phyloP scores from a whole-genome alignment of 176 grass and related monocot genomes.

The Stipa capillata region DNA sequence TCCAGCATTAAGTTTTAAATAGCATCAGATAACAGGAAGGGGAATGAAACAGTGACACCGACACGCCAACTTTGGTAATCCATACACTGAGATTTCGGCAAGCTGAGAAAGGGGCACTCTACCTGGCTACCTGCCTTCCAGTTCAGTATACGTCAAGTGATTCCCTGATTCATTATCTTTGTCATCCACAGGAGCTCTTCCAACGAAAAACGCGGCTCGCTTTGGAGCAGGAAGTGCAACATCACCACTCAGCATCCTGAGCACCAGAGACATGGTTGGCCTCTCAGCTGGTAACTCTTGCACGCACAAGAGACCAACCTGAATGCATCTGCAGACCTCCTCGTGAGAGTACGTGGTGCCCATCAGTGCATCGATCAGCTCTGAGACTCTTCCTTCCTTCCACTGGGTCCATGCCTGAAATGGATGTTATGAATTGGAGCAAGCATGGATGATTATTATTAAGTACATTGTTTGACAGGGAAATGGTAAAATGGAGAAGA shows the following conservation, averaged over 20 bases:
- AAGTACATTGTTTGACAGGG: not conserved
- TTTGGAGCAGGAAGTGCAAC: constrained; percentile 34
- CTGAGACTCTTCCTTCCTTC: constrained; percentile 29
- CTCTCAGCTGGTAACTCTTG: constrained; percentile 59
- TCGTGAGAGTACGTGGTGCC: not conserved
- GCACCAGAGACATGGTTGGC: constrained; percentile 42
- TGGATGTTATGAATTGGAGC: not conserved
- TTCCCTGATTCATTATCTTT: constrained; percentile 14
- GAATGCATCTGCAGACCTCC: constrained; percentile 47
- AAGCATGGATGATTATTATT: not conserved
- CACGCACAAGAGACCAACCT: constrained; percentile 69
- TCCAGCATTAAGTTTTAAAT: not conserved
- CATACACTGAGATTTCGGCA: not conserved
- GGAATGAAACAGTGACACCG: too few species aligned
- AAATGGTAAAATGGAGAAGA: not conserved
- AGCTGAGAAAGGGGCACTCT: not conserved
- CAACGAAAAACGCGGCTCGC: constrained; percentile 39
- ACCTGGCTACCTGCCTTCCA: constrained; percentile 46
- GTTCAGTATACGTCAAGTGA: constrained; percentile 11
- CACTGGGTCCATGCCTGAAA: constrained; percentile 62
- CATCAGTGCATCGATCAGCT: constrained; percentile 53
- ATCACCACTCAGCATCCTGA: constrained; percentile 59
- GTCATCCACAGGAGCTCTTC: constrained; percentile 4
- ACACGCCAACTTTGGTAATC: too few species aligned
- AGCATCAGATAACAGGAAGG: not conserved